Evolutionary conservation across 164 flowering plant genomes (phyloP).

Genomic region (Cinnamomum micranthum): DNA sequence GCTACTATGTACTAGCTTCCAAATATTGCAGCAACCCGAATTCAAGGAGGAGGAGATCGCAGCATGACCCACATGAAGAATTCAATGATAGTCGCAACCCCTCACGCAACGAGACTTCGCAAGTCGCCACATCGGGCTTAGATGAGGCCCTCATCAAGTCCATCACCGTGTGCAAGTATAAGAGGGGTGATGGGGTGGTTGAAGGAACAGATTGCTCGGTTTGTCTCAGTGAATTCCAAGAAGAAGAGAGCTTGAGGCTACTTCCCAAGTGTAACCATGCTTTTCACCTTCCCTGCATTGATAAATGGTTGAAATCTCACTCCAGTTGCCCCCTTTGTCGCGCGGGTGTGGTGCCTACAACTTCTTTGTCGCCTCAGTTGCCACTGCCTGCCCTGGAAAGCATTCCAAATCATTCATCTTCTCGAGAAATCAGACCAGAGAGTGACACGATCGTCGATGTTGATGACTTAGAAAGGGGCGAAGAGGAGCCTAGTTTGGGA

Average conservation of each 20-base stretch:
- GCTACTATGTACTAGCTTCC: constrained; percentile 62
- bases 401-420: constrained; percentile 6
- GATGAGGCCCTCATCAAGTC: constrained; percentile 65
- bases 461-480: constrained; percentile 16
- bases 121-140: constrained; percentile 38
- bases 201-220: constrained; percentile 82
- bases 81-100: constrained; percentile 21
- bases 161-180: constrained; percentile 61
- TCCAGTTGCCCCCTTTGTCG: constrained; percentile 84
- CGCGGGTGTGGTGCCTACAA: constrained; percentile 30
- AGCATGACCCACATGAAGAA: constrained; percentile 18
- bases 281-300: constrained; percentile 74
- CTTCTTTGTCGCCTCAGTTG: constrained; percentile 17
- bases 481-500: background rate
- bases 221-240: constrained; percentile 68
- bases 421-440: constrained; percentile 11
- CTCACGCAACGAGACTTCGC: constrained; percentile 40
- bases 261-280: constrained; percentile 86
- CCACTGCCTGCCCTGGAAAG: constrained; percentile 16
- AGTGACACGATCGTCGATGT: constrained; percentile 10
- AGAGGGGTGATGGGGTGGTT: constrained; percentile 53
- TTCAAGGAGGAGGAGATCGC: constrained; percentile 13
- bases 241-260: constrained; percentile 60
- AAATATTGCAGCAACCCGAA: constrained; percentile 47
- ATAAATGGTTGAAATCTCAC: constrained; percentile 79